Base-by-base conservation (phyloP, 148 eudicot genomes). In the Camellia sinensis region DNA sequence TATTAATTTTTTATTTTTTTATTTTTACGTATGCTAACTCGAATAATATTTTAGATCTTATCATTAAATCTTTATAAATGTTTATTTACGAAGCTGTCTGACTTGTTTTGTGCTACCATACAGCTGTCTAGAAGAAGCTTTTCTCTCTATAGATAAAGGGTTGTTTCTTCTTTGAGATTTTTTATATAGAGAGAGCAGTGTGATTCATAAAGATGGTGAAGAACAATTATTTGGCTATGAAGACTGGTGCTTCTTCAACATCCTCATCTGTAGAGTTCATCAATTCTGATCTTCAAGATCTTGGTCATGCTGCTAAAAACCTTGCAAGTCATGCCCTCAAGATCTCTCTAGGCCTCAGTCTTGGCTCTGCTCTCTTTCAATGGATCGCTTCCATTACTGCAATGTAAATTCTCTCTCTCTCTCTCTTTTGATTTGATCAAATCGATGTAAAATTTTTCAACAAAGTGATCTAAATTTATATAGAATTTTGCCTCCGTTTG, bases 361-460 rank as follows among this genome's bases (percentile, higher is more conserved):
- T 91, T 14, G 87, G 86, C 59, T 71, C 88, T 17, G 4, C 80
- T 70, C 61, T 88, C 37, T 84, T 91, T 73, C 89, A 89, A 70
- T 89, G 89, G 91, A 37, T 91, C 78, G 94, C 92, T 82, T 79
- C 92, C 21, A 0, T 66, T 70, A 85, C 92, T 50, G 94, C 94
- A 71, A 86, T 91, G 94, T 91, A 81, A 66, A 44, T 3, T 6
- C 52, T 74, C 70, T 50, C 56, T 77, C 79, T 65, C 78, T 78
- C 43, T 85, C 73, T 80, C 77, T 50, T 80, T 29, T 5, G 13
- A 37, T 66, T 65, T 66, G 69, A 10, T 62, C 22, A 56, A 21
- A 53, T 13, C 53, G 5, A 6, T 53, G 1, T 37, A 29, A 29
- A 29, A 7, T 18, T 17, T 0, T 44, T 41, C 37, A 29, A 29